Percentiles rank a stretch among this genome's conserved stretches.
These are phyloP conservation scores for Suhomyces faveliae DNA, from an alignment of 805 yeast genomes.

Conservation along the genomic window DNA sequence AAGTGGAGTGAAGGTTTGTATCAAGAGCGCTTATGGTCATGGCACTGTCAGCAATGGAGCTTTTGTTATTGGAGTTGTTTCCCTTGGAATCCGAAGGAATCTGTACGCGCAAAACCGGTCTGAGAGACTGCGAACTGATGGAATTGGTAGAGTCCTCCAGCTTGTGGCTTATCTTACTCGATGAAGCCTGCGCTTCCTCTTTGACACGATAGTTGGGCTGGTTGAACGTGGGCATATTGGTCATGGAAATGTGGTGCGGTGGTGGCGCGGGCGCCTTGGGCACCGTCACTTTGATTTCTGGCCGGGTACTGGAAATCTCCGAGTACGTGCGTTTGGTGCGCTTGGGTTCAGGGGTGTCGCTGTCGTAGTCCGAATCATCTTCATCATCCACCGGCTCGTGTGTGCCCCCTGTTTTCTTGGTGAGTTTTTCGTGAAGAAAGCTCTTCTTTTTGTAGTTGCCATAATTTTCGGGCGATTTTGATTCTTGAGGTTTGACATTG, in stretches of 20 bases:
- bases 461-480: constrained; percentile 63
- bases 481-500: constrained; percentile 46
- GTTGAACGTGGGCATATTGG: constrained; percentile 15
- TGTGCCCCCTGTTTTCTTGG: constrained; percentile 8
- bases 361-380: constrained; percentile 32
- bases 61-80: constrained; percentile 10
- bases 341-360: constrained; percentile 36
- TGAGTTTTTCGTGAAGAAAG: constrained; percentile 19
- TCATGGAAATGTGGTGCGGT: constrained; percentile 10
- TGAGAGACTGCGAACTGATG: constrained; percentile 19
- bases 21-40: constrained; percentile 46
- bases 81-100: constrained; percentile 53
- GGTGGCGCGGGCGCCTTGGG: constrained; percentile 9
- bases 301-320: constrained; percentile 8
- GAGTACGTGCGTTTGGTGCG: constrained; percentile 21
- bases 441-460: constrained; percentile 53
- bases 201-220: constrained; percentile 11
- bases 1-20: constrained; percentile 12
- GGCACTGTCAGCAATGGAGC: constrained; percentile 39
- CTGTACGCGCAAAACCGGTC: constrained; percentile 64
- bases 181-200: not conserved
- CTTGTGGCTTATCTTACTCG: constrained; percentile 5
- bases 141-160: constrained; percentile 14
- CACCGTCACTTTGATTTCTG: not conserved
- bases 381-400: constrained; percentile 13